Base-by-base conservation (phyloP, 1,284 basidiomycete genomes). In the Phaffia rhodozyma region DNA sequence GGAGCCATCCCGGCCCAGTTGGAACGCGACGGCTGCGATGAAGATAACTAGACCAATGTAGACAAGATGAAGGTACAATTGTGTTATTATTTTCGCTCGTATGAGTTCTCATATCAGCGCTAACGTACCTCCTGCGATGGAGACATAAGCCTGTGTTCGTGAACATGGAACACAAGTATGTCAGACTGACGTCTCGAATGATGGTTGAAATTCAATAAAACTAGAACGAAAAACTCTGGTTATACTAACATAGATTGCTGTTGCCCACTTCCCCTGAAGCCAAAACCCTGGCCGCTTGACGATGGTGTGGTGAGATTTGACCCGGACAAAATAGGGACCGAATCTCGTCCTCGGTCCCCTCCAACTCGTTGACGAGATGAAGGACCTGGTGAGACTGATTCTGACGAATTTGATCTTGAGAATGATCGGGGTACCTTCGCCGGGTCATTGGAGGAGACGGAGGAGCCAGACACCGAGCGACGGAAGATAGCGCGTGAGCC, bases 1-100 rank as follows among this genome's bases (percentile, higher is more conserved):
- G 67, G 65, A 66, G 56, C 69, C 62, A 65, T 60, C 54, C 62
- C 67, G 56, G 49, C 68, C 66, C 65, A 66, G 32, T 66, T 74
- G 66, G 68, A 71, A 69, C 67, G 72, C 69, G 72, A 76, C 57
- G 85, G 89, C 73, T 85, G 86, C 80, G 81, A 88, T 79, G 84
- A 91, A 70, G 86, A 92, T 69, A 92, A 84, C 83, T 94, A 16
- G 16, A 43, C 13, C 7, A 16, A 11, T 43, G 5, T 2, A 43
- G 38, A 43, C 13, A 43, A 43, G 38, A 43, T 16, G 16, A 2
- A 16, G 7, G 13, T 43, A 34, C 32, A 34, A 9, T 43, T 7
- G 13, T 16, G 16, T 43, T 43, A 34, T 34, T 34, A 9, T 34
- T 9, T 34, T 5, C 4, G 4, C 32, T 5, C 9, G 32, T 5